Conservation (phyloP, 1,284 basidiomycete genomes). For the Trametes pubescens region DNA sequence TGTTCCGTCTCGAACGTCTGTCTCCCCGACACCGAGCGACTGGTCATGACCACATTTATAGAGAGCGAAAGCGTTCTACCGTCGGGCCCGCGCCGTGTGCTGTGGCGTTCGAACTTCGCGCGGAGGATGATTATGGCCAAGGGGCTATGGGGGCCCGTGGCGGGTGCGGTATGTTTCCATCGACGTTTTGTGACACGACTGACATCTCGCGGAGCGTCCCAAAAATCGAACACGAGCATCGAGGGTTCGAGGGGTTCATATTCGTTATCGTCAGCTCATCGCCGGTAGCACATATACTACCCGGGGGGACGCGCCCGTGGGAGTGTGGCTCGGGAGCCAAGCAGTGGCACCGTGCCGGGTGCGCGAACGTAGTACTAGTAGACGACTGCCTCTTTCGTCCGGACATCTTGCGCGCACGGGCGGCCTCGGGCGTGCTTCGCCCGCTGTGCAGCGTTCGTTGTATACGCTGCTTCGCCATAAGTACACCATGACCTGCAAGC, state of each 20-base stretch:
- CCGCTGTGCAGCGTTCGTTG: not conserved
- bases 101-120: too few species aligned
- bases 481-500: not conserved
- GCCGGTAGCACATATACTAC: not conserved
- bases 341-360: not conserved
- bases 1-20: not conserved
- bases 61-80: too few species aligned
- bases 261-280: not conserved
- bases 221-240: not conserved
- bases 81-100: too few species aligned
- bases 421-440: not conserved
- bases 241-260: not conserved
- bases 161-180: too few species aligned
- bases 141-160: too few species aligned
- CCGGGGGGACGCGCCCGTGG: not conserved
- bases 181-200: not conserved
- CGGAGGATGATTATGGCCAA: too few species aligned
- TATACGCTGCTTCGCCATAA: not conserved
- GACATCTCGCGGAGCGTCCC: not conserved
- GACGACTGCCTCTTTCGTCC: constrained; percentile 14
- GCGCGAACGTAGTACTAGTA: constrained; percentile 9
- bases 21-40: not conserved
- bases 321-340: not conserved
- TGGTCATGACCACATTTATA: too few species aligned
- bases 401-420: not conserved